phyloP scores from a whole-genome alignment of 2,329 filamentous ascomycete genomes.

The Aspergillus terreus region DNA sequence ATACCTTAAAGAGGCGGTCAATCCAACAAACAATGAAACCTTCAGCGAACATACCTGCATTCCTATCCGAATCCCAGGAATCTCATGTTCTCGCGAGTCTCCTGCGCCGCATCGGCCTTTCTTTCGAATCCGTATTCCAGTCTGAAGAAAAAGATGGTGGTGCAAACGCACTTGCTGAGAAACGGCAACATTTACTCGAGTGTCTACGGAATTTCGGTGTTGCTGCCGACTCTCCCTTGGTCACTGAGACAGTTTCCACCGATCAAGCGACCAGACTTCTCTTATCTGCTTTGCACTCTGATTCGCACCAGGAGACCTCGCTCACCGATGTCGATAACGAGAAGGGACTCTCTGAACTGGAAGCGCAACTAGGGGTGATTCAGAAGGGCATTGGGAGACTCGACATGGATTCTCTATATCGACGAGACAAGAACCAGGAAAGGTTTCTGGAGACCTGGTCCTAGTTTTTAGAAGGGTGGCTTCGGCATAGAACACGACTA shows the following conservation, averaged over 20 bases:
- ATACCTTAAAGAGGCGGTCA: slow-evolving; percentile 25
- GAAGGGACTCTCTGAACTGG: slow-evolving; percentile 25
- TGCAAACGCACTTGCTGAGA: slow-evolving; percentile 24
- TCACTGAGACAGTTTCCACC: slow-evolving; percentile 24
- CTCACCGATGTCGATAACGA: slow-evolving; percentile 26
- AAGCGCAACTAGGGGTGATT: slow-evolving; percentile 26
- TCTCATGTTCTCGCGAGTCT: slow-evolving; percentile 27
- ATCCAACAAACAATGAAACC: slow-evolving; percentile 17
- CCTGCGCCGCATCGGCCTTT: slow-evolving; percentile 32
- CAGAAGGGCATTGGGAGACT: slow-evolving; percentile 33
- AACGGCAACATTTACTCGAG: slow-evolving; percentile 26
- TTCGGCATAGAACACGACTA: not conserved
- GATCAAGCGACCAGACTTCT: slow-evolving; percentile 33
- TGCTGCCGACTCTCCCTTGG: slow-evolving; percentile 29
- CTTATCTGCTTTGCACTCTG: slow-evolving; percentile 24
- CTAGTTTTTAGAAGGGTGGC: slow-evolving; percentile 3
- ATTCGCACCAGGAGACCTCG: slow-evolving; percentile 26
- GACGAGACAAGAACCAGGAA: slow-evolving; percentile 26
- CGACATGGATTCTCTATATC: slow-evolving; percentile 29
- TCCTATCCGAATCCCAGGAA: slow-evolving; percentile 21
- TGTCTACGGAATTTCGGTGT: slow-evolving; percentile 23
- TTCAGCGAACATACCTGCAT: slow-evolving; percentile 9
- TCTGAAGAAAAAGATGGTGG: slow-evolving; percentile 17
- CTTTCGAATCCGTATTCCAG: slow-evolving; percentile 24
- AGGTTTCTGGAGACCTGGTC: slow-evolving; percentile 33